A percentile compares a stretch with the other conserved stretches of the same genome.
Evolutionary conservation across 2,329 filamentous ascomycete genomes (phyloP).

Genomic region (Ceratocystis eucalypticola): DNA sequence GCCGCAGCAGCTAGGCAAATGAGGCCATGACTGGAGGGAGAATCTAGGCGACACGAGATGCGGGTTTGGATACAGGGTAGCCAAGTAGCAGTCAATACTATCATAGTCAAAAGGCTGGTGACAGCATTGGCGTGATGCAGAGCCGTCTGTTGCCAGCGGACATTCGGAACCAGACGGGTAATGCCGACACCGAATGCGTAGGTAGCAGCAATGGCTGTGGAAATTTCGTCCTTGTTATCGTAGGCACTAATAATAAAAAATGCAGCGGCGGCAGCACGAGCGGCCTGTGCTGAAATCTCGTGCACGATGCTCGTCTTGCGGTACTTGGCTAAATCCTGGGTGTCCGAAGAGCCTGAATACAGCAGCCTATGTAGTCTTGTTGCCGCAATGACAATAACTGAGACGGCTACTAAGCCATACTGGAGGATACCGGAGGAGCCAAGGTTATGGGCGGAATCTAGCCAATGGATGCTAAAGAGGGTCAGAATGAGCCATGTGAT

Average conservation of each 20-base stretch:
- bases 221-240: constrained; percentile 26
- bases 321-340: constrained; percentile 11
- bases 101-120: constrained; percentile 27
- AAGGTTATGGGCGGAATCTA: constrained; percentile 1
- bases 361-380: background rate
- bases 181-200: constrained; percentile 33
- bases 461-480: constrained; percentile 14
- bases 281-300: constrained; percentile 32
- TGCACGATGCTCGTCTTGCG: constrained; percentile 22
- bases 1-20: constrained; percentile 27
- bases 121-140: constrained; percentile 38
- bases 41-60: constrained; percentile 24
- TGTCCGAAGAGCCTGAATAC: background rate
- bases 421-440: constrained; percentile 12
- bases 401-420: constrained; percentile 9
- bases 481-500: background rate
- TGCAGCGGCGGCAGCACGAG: constrained; percentile 29
- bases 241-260: constrained; percentile 30
- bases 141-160: constrained; percentile 22
- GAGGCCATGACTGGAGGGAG: constrained; percentile 16
- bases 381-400: constrained; percentile 1
- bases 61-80: constrained; percentile 33
- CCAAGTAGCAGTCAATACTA: constrained; percentile 29
- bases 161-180: constrained; percentile 34
- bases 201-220: constrained; percentile 27